Base-by-base conservation (phyloP, 495 filamentous ascomycete species). In the Xeromyces bisporus region DNA sequence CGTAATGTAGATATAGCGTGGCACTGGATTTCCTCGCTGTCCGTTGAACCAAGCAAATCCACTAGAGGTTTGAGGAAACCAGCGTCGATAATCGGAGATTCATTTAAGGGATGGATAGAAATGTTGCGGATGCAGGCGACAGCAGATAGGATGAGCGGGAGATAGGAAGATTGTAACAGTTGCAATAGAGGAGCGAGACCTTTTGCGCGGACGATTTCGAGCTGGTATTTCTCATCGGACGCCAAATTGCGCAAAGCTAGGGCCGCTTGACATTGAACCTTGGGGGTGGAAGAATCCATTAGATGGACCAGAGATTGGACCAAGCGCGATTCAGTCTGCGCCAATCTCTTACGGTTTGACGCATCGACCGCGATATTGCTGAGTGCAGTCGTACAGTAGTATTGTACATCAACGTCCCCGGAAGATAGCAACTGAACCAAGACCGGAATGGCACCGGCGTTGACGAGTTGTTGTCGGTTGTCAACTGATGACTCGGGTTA, bases 101-200 rank as follows among this genome's bases (percentile, higher is more conserved):
- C 89, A 53, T 97, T 97, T 32, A 84, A 60, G n/a, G 89, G 89
- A 45, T 97, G 89, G 42, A 97, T 97, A 26, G 86, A 93, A 45
- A 97, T 97, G 47, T 97, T 97, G 35, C 89, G 80, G 42, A 97
- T 96, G 47, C 89, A 97, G 13, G 89, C 89, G 41, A 97, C 89
- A 23, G 89, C 89, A 12, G 91, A 96, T 21, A 97, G 73, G 18
- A 94, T 96, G 18, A 97, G 71, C 10, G 89, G 89, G 8, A 94
- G 71, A 45, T 96, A 96, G 10, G 84, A 82, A 2, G 87, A 94
- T 56, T 93, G 80, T 6, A 97, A 68, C 2, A 97, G 73, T 32
- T 80, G 77, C 28, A 96, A 67, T 7, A 97, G 68, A 8, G 91
- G 78, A 16, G 68, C 67, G 16, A 97, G 67, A 2, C 89, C 89